Conservation (phyloP, 345 rosid genomes). For the Excoecaria cochinchinensis region DNA sequence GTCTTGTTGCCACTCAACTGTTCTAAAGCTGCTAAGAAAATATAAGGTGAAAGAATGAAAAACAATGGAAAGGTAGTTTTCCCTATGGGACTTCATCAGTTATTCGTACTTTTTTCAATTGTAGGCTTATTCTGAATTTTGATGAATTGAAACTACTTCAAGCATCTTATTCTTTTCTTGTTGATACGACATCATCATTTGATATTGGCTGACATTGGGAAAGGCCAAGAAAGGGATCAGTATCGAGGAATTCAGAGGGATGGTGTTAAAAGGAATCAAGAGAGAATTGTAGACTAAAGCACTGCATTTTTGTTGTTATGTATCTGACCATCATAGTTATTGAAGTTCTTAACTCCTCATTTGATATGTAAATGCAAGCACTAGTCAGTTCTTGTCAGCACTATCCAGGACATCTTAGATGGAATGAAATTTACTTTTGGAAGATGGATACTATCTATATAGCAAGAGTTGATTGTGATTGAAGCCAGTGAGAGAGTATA, state of each 20-base stretch:
- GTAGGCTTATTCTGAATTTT: background rate
- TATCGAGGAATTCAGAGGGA: background rate
- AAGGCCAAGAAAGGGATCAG: background rate
- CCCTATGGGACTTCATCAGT: background rate
- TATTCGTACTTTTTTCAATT: background rate
- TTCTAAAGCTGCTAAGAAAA: background rate
- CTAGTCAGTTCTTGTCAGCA: background rate
- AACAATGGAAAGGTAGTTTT: background rate
- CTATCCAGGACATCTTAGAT: background rate
- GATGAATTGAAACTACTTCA: background rate
- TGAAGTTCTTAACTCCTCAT: background rate
- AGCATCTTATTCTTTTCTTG: background rate
- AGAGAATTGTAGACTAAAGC: background rate
- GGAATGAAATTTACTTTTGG: background rate
- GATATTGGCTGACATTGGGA: background rate
- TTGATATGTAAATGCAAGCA: background rate
- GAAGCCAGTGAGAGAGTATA: background rate
- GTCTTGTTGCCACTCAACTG: background rate
- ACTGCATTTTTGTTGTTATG: background rate
- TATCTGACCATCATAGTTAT: background rate
- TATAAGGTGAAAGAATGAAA: background rate
- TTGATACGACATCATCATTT: background rate
- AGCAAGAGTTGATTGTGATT: background rate
- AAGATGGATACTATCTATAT: background rate
- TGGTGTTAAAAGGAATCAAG: background rate